Conservation (phyloP, 371 early-diverging fungal genomes). For the Lichtheimia ramosa region DNA sequence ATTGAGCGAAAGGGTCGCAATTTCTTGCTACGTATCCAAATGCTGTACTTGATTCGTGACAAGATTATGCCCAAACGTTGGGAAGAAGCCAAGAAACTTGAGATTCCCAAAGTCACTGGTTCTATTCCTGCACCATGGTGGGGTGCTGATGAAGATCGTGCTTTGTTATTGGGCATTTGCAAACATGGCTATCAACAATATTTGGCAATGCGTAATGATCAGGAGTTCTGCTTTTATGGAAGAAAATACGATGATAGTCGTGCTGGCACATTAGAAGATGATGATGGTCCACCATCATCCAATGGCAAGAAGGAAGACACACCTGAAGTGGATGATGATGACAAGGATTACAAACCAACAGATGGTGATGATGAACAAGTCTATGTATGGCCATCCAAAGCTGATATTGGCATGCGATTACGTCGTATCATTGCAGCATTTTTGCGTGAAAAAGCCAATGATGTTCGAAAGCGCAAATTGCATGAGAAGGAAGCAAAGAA, state of each 20-base stretch:
- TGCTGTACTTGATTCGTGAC: conserved; percentile 74
- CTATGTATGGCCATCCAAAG: conserved; percentile 66
- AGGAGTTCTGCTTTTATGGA: conserved; percentile 69
- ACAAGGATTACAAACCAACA: conserved; percentile 12
- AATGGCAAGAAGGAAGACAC: conserved; percentile 14
- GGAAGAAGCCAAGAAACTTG: conserved; percentile 44
- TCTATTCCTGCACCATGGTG: conserved; percentile 78
- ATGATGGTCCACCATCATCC: conserved; percentile 15
- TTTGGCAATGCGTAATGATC: conserved; percentile 64
- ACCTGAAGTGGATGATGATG: conserved; percentile 14
- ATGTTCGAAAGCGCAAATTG: conserved; percentile 35
- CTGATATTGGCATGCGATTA: conserved; percentile 75
- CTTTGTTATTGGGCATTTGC: conserved; percentile 75
- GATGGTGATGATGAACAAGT: conserved; percentile 20
- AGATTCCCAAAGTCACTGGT: conserved; percentile 60
- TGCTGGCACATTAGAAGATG: conserved; percentile 37
- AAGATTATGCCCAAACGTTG: conserved; percentile 57
- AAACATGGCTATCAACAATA: conserved; percentile 84
- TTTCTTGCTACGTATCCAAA: conserved; percentile 72
- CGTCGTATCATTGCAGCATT: conserved; percentile 74
- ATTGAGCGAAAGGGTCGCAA: conserved; percentile 71
- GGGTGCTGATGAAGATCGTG: conserved; percentile 83
- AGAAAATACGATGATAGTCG: conserved; percentile 53
- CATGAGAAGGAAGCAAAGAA: conserved; percentile 50
- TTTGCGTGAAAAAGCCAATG: conserved; percentile 59